Evolutionary conservation across 2,329 filamentous ascomycete species (phyloP).

Genomic region (Lasiodiplodia gonubiensis): DNA sequence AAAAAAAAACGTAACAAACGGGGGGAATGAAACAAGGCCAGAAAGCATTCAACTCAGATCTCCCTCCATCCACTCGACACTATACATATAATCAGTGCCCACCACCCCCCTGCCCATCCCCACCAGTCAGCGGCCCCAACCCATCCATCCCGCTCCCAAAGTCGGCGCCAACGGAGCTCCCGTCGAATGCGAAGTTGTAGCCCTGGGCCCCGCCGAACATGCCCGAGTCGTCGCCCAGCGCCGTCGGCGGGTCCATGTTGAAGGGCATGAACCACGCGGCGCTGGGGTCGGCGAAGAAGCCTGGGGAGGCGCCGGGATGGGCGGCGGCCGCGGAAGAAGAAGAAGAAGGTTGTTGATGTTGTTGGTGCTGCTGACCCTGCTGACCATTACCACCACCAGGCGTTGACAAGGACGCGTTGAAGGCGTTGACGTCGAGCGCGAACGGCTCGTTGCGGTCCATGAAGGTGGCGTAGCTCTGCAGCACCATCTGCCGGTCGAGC

Average conservation of each 20-base stretch:
- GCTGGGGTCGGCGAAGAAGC: conserved; percentile 47
- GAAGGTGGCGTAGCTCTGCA: conserved; percentile 67
- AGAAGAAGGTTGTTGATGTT: conserved; percentile 34
- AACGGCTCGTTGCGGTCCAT: conserved; percentile 33
- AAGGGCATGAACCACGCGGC: conserved; percentile 93
- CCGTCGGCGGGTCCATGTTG: conserved; percentile 76
- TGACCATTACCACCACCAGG: not conserved
- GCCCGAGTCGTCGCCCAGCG: conserved; percentile 45
- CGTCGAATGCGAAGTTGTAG: conserved; percentile 19
- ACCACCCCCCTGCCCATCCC: conserved; percentile 1
- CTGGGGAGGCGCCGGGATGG: conserved; percentile 20
- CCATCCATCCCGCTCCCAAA: conserved; percentile 15
- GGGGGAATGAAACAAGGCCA: too few species aligned
- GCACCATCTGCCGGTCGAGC: conserved; percentile 77
- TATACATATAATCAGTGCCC: too few species aligned
- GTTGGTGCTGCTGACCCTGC: conserved; percentile 6
- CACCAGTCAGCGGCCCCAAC: conserved; percentile 12
- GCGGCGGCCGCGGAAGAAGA: not conserved
- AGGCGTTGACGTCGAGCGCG: conserved; percentile 27
- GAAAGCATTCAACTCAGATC: too few species aligned
- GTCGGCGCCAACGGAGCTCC: not conserved
- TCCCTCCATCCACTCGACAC: too few species aligned
- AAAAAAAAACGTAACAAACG: too few species aligned
- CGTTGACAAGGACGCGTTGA: conserved; percentile 13
- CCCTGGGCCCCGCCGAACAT: conserved; percentile 16